phyloP scores from a whole-genome alignment of 2,329 filamentous ascomycete species.

The Cladosporium phlei region DNA sequence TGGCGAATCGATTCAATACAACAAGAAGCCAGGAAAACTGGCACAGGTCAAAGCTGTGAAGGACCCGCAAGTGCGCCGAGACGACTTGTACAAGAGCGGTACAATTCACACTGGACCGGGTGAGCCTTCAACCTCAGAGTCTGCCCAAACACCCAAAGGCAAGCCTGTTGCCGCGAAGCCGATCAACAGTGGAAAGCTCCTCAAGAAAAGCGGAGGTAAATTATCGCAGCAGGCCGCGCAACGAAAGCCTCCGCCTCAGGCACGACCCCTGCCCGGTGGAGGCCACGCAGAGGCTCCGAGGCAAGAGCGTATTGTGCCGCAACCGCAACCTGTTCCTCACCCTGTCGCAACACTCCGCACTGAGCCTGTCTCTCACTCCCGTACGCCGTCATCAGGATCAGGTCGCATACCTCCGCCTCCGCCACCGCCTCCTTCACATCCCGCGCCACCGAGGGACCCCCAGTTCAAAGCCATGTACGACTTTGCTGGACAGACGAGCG shows the following conservation, averaged over 20 bases:
- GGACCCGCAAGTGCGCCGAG: conserved; percentile 66
- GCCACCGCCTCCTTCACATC: conserved; percentile 61
- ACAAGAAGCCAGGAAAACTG: conserved; percentile 94
- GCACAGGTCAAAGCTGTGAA: conserved; percentile 85
- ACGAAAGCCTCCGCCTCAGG: conserved; percentile 46
- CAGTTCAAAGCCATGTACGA: conserved; percentile 90
- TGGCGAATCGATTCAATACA: conserved; percentile 82
- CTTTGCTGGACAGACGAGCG: conserved; percentile 76
- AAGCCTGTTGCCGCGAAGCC: conserved; percentile 83
- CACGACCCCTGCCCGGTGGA: conserved; percentile 32
- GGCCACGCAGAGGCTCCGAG: conserved; percentile 16
- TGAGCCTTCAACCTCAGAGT: conserved; percentile 76
- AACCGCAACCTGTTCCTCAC: conserved; percentile 38
- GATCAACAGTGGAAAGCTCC: conserved; percentile 87
- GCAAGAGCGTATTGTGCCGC: conserved; percentile 26
- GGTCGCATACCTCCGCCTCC: conserved; percentile 43
- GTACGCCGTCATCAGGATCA: conserved; percentile 36
- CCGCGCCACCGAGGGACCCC: conserved; percentile 61
- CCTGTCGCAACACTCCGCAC: conserved; percentile 49
- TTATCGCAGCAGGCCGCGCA: conserved; percentile 51
- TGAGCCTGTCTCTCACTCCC: conserved; percentile 38
- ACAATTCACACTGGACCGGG: conserved; percentile 81
- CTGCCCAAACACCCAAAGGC: conserved; percentile 77
- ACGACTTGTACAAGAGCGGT: conserved; percentile 90
- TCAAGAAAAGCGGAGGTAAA: conserved; percentile 71